Conservation (phyloP, 2,329 filamentous ascomycete species). For the Arthrobotrys musiformis region DNA sequence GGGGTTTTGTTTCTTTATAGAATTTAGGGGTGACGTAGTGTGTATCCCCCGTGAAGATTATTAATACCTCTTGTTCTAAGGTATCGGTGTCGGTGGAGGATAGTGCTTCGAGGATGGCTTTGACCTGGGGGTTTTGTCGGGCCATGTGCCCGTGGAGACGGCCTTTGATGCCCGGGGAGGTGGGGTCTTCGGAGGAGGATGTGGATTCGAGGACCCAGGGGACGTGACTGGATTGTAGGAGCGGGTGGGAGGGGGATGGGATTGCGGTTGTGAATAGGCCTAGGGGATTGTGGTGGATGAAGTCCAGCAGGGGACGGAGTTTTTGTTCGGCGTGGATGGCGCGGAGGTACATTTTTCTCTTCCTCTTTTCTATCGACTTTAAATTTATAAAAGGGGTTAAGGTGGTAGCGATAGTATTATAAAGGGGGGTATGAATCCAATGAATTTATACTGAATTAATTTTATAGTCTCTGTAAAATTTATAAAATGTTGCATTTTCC, state of each 20-base stretch:
- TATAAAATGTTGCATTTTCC: neutral
- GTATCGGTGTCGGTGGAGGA: neutral
- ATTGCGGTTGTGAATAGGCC: constrained; percentile 74
- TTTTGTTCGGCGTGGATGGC: constrained; percentile 67
- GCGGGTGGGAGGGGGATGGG: constrained; percentile 65
- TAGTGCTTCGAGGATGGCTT: constrained; percentile 69
- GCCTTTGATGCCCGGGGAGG: constrained; percentile 58
- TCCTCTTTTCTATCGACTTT: neutral
- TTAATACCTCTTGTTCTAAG: constrained; percentile 61
- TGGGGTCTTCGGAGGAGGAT: constrained; percentile 61
- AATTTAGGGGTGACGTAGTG: constrained; percentile 77
- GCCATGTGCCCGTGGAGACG: constrained; percentile 73
- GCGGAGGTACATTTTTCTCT: constrained; percentile 69
- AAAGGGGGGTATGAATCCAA: no score
- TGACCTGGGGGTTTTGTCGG: constrained; percentile 72
- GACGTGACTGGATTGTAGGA: constrained; percentile 71
- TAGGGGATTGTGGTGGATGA: constrained; percentile 71
- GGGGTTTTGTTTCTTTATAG: constrained; percentile 73
- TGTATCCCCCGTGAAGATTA: constrained; percentile 73
- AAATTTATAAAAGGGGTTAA: neutral
- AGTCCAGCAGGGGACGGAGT: constrained; percentile 66
- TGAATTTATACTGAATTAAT: no score
- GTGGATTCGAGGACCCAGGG: constrained; percentile 72
- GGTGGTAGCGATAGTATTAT: no score
- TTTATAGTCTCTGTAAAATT: no score